A percentile compares a stretch with the other conserved stretches of the same genome.
Conservation (phyloP, 2,329 filamentous ascomycete genomes). For the Alternaria arborescens region DNA sequence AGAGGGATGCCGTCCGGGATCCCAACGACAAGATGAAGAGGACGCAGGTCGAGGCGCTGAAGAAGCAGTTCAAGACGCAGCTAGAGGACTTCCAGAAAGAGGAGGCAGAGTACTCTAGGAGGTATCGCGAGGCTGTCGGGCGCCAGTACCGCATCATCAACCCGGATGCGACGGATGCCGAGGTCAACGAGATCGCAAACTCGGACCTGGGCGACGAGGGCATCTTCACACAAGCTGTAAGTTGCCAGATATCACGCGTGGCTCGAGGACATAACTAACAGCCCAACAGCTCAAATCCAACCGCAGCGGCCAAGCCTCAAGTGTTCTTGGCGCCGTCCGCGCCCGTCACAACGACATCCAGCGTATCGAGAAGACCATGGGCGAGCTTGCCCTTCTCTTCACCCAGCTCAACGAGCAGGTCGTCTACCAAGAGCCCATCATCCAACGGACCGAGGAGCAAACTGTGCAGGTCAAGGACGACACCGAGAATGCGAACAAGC, state of each 20-base stretch:
- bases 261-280: constrained; percentile 6
- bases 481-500: constrained; percentile 72
- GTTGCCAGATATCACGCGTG: constrained; percentile 41
- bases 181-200: constrained; percentile 74
- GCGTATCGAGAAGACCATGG: constrained; percentile 78
- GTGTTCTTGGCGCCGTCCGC: constrained; percentile 79
- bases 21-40: constrained; percentile 71
- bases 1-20: constrained; percentile 73
- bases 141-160: constrained; percentile 85
- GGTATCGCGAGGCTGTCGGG: constrained; percentile 79
- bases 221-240: constrained; percentile 82
- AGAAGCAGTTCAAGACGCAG: constrained; percentile 75
- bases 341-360: constrained; percentile 85
- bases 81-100: constrained; percentile 75
- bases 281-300: constrained; percentile 72
- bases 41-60: constrained; percentile 73
- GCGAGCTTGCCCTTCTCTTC: constrained; percentile 75
- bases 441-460: constrained; percentile 70
- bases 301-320: constrained; percentile 75
- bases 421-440: constrained; percentile 72
- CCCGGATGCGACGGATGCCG: constrained; percentile 77
- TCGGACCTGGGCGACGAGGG: constrained; percentile 80
- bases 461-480: constrained; percentile 72
- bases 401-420: constrained; percentile 78
- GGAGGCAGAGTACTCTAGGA: constrained; percentile 74